Conservation (phyloP, 2,329 filamentous ascomycete species). For the Balansia obtecta region DNA sequence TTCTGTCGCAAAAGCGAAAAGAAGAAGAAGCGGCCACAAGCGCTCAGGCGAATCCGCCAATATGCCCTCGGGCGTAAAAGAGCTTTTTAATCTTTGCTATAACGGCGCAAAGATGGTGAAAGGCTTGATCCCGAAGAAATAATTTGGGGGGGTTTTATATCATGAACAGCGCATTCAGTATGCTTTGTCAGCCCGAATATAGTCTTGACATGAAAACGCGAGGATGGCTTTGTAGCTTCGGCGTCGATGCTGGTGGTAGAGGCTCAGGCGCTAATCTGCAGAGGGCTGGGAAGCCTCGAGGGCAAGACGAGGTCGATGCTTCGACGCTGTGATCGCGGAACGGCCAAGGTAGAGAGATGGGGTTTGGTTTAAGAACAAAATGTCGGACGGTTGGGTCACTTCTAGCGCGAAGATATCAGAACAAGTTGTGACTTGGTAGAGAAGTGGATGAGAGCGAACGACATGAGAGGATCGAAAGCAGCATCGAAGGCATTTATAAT, state of each 20-base stretch:
- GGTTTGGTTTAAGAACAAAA: background rate
- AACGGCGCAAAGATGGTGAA: background rate
- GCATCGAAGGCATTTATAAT: background rate
- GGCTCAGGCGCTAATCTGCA: background rate
- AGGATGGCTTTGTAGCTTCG: background rate
- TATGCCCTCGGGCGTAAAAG: background rate
- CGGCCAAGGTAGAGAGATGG: slow-evolving; percentile 3
- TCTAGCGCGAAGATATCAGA: background rate
- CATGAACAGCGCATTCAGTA: background rate
- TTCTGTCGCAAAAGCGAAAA: no score
- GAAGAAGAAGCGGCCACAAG: no score
- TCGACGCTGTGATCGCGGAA: slow-evolving; percentile 4
- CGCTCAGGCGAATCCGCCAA: background rate
- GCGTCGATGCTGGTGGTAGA: background rate
- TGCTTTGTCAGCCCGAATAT: background rate
- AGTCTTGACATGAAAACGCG: background rate
- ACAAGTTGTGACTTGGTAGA: background rate
- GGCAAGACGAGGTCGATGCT: slow-evolving; percentile 3
- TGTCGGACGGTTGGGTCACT: background rate
- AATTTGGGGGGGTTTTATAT: background rate
- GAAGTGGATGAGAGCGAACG: background rate
- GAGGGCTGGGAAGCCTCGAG: background rate
- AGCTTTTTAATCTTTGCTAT: background rate
- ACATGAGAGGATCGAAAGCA: background rate
- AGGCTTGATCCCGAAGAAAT: background rate